Conservation (phyloP, 2,329 filamentous ascomycete species). For the Fusarium oligoseptatum region DNA sequence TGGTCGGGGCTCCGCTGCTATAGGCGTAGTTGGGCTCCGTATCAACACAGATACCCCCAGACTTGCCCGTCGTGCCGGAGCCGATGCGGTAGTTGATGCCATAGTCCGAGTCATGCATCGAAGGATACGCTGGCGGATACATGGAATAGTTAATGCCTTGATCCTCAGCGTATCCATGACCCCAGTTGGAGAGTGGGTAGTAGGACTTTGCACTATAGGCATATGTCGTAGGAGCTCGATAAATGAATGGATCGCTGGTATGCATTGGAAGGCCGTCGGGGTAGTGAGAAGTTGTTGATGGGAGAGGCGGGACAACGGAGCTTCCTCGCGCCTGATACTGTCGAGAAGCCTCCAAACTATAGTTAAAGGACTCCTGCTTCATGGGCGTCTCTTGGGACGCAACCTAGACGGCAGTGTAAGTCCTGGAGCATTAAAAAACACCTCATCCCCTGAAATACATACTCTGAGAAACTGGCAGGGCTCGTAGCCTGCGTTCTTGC, state of each 20-base stretch:
- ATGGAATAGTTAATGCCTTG: conserved; percentile 43
- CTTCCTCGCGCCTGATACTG: conserved; percentile 47
- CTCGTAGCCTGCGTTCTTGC: conserved; percentile 78
- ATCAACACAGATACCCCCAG: conserved; percentile 44
- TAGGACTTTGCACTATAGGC: conserved; percentile 45
- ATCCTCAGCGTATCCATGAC: conserved; percentile 45
- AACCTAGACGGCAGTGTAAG: conserved; percentile 42
- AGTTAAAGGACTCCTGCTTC: conserved; percentile 46
- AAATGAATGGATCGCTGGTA: conserved; percentile 31
- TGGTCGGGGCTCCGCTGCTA: conserved; percentile 20
- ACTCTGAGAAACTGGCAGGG: conserved; percentile 87
- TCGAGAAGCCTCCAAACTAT: conserved; percentile 50
- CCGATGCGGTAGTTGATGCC: conserved; percentile 47
- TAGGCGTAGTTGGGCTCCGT: conserved; percentile 47
- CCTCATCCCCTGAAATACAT: conserved; percentile 46
- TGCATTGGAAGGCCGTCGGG: conserved; percentile 35
- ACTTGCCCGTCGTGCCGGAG: conserved; percentile 33
- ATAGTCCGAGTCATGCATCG: conserved; percentile 44
- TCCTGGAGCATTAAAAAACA: not conserved
- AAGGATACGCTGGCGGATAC: conserved; percentile 38
- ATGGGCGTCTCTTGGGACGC: conserved; percentile 49
- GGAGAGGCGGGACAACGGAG: conserved; percentile 27
- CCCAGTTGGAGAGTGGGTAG: conserved; percentile 44
- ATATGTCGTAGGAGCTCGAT: conserved; percentile 40
- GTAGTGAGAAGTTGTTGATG: conserved; percentile 32